Percentiles rank a stretch among this genome's conserved stretches.
Conservation (phyloP, 2,329 filamentous ascomycete species). For the Curvularia sp. region DNA sequence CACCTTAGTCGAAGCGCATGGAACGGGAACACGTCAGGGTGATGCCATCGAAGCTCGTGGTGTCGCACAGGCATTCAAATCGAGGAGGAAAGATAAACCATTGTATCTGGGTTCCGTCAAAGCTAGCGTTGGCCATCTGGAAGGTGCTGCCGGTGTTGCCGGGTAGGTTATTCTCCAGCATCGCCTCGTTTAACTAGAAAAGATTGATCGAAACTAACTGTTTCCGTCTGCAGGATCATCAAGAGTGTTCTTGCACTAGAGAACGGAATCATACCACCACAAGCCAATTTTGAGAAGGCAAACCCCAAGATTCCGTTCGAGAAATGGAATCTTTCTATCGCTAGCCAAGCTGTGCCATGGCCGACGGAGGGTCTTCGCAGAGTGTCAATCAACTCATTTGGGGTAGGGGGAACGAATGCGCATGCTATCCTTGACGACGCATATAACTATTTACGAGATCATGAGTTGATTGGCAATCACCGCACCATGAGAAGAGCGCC, state of each 20-base stretch:
- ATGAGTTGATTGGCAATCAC: neutral
- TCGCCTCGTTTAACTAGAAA: neutral
- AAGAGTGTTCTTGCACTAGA: slow-evolving; percentile 3
- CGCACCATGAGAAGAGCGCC: neutral
- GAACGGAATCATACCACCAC: slow-evolving; percentile 3
- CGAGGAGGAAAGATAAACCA: neutral
- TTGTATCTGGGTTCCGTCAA: slow-evolving; percentile 1
- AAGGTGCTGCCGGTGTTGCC: slow-evolving; percentile 4
- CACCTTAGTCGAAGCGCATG: slow-evolving; percentile 1
- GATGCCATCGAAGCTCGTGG: slow-evolving; percentile 6
- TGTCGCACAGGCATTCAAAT: slow-evolving; percentile 1
- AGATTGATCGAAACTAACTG: neutral
- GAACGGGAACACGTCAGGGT: slow-evolving; percentile 1
- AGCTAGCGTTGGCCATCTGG: slow-evolving; percentile 1
- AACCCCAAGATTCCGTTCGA: slow-evolving; percentile 10
- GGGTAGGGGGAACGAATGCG: slow-evolving; percentile 16
- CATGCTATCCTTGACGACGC: slow-evolving; percentile 21
- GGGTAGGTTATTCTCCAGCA: neutral
- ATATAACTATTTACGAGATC: neutral
- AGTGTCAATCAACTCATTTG: slow-evolving; percentile 41
- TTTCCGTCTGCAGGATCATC: slow-evolving; percentile 2
- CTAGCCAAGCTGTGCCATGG: slow-evolving; percentile 14
- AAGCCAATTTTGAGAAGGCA: slow-evolving; percentile 3
- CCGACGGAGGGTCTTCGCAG: slow-evolving; percentile 10
- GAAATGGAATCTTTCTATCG: slow-evolving; percentile 7